Base-by-base conservation (phyloP, 148 eudicot genomes). In the Dysphania ambrosioides region DNA sequence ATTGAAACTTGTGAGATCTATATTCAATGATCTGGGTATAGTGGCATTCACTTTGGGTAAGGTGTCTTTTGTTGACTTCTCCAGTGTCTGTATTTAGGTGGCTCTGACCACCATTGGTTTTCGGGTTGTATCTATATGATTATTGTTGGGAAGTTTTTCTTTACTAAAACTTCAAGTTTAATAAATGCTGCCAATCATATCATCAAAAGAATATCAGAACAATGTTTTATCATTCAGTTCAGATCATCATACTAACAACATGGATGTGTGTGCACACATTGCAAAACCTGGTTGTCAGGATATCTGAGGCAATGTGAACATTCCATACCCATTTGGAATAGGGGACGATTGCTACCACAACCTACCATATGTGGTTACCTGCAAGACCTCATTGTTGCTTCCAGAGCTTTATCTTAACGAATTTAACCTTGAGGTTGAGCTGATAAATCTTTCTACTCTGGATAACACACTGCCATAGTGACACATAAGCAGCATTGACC, bases 271-370 rank as follows among this genome's bases (percentile, higher is more conserved):
- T 26, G 32, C 15, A 24, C 31, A 10, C 1, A 11, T 74, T 10
- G 78, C 86, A 23, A 69, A 67, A 74, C 82, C 80, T 59, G 56
- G 66, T 38, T 83, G 86, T 59, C 49, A 11, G 3, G 67, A 66
- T 2, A 30, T 4, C 1, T 86, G 83, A 29, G 86, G 85, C 8
- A 42, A 69, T 35, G 64, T 81, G 7, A 35, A 29, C 15, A 77
- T 86, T 64, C 83, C 86, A 9, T 86, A 73, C 27, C 86, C 86
- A 19, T 86, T 81, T 67, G 88, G 85, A 11, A 77, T 86, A 51
- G 85, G 84, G 23, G 27, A 59, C 1, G 21, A 41, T 34, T 74
- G 77, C 47, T 74, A 47, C 32, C 68, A 10, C 4, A 30, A 16
- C 29, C 1, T n/a, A 2, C 11, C 42, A 0, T 74, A 15, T 44